Evolutionary conservation across 164 flowering plant species (phyloP).

Genomic region (Stephania cephalantha): DNA sequence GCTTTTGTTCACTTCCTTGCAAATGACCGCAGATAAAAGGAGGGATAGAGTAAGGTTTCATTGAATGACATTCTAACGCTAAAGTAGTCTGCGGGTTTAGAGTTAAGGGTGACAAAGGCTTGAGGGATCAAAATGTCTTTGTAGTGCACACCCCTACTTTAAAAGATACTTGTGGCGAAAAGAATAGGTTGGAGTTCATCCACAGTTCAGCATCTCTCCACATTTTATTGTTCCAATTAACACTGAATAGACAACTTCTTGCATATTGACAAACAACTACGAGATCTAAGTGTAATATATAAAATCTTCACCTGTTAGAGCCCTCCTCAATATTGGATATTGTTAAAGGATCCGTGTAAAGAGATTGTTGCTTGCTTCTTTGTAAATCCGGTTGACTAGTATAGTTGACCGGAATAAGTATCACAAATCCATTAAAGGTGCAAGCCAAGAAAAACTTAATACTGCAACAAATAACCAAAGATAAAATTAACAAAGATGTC

Average conservation of each 20-base stretch:
- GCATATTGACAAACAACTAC: too few species aligned
- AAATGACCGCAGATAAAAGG: too few species aligned
- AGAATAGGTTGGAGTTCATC: not conserved
- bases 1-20: too few species aligned
- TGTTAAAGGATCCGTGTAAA: conserved; percentile 56
- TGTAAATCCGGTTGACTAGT: conserved; percentile 26
- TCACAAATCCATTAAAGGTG: conserved; percentile 57
- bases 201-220: not conserved
- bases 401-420: conserved; percentile 77
- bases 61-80: too few species aligned
- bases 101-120: too few species aligned
- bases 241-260: not conserved
- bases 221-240: not conserved
- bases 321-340: conserved; percentile 67
- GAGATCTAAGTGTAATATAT: not conserved
- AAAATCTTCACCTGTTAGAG: conserved; percentile 52
- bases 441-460: conserved; percentile 59
- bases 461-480: conserved; percentile 31
- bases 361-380: conserved; percentile 10
- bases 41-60: too few species aligned
- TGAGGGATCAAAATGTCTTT: not conserved
- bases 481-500: not conserved
- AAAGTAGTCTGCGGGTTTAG: too few species aligned
- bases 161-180: too few species aligned
- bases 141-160: not conserved